Evolutionary conservation across 129 eudicot genomes (phyloP).

Genomic region (Rutidosis leptorrhynchoides): DNA sequence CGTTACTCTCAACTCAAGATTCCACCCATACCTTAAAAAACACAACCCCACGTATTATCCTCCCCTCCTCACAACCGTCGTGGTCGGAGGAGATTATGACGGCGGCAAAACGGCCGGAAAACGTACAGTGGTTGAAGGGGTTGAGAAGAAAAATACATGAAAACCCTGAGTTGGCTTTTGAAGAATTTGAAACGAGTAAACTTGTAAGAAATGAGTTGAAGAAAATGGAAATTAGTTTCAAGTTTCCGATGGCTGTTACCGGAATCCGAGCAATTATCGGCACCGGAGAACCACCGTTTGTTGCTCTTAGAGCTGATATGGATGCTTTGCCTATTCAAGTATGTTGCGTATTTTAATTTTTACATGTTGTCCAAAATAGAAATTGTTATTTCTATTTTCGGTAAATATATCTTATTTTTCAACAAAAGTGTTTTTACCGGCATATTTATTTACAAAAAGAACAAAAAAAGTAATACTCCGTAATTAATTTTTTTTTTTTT

Average conservation of each 20-base stretch:
- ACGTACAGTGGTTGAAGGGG: constrained; percentile 39
- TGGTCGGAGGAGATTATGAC: constrained; percentile 32
- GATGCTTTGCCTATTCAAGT: constrained; percentile 71
- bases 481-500: too few relatives aligned
- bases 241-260: constrained; percentile 47
- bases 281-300: constrained; percentile 46
- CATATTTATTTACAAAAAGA: not conserved
- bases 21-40: constrained; percentile 16
- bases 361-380: not conserved
- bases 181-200: constrained; percentile 50
- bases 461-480: too few relatives aligned
- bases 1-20: not conserved
- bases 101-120: constrained; percentile 33
- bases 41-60: constrained; percentile 21
- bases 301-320: constrained; percentile 63
- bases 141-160: constrained; percentile 53
- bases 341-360: not conserved
- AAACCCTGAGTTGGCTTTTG: constrained; percentile 53
- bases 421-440: not conserved
- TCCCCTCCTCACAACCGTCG: not conserved
- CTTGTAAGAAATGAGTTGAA: constrained; percentile 42
- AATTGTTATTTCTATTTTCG: not conserved
- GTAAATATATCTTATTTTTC: not conserved
- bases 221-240: constrained; percentile 31
- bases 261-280: constrained; percentile 52